These are phyloP conservation scores for Perkinsus marinus DNA, from an alignment of 169 alveolate species.

Conservation along the genomic window DNA sequence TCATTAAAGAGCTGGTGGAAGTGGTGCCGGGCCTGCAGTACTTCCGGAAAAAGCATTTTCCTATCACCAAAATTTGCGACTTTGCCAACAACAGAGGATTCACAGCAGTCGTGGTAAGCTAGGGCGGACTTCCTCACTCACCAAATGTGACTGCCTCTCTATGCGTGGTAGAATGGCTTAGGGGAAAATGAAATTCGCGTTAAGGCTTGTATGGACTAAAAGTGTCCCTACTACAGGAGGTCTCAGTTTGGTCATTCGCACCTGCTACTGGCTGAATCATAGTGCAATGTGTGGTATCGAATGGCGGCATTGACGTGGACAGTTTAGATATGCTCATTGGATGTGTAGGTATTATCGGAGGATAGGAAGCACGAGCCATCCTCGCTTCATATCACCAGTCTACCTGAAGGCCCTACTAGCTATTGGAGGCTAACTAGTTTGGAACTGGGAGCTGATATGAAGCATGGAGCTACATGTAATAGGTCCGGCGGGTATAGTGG, in stretches of 20 bases:
- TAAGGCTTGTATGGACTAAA: no score
- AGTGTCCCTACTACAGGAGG: no score
- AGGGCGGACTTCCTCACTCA: no score
- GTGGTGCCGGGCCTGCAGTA: not conserved
- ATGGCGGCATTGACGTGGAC: not conserved
- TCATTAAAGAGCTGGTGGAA: not conserved
- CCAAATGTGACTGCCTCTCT: no score
- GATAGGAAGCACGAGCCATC: not conserved
- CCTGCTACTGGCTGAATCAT: no score
- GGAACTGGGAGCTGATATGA: slow-evolving; percentile 19
- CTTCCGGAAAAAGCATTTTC: not conserved
- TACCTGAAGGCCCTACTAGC: slow-evolving; percentile 25
- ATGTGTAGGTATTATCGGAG: not conserved
- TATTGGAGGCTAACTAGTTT: slow-evolving; percentile 15
- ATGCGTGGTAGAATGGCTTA: no score
- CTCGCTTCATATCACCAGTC: not conserved
- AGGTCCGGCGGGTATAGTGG: no score
- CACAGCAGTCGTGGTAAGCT: not conserved
- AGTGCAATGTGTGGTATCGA: no score
- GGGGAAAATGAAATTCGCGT: no score
- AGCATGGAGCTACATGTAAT: slow-evolving; percentile 7
- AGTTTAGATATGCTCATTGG: no score
- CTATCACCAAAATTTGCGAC: not conserved
- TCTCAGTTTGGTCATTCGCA: no score
- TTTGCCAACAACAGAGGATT: not conserved